Base-by-base conservation (phyloP, 805 yeast species). In the Saturnispora dispora region DNA sequence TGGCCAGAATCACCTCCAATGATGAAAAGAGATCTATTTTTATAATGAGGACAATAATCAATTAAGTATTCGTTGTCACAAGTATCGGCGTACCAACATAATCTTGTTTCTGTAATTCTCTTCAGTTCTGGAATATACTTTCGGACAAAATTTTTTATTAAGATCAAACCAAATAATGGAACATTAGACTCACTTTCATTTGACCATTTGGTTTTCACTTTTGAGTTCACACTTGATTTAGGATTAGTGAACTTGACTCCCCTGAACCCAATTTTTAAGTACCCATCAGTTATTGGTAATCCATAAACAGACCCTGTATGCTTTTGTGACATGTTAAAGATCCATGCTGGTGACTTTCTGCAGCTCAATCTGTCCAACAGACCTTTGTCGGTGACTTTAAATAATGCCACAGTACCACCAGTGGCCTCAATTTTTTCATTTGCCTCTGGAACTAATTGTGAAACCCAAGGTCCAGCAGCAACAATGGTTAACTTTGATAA, bases 1-100 rank as follows among this genome's bases (percentile, higher is more conserved):
- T 70, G 74, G 0, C 72, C 72, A 17, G 71, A 65, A 52, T 70
- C 74, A 41, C 74, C 74, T 30, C 69, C 63, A 23, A 67, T 67
- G 2, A 67, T 68, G 43, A 61, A 62, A 8, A 68, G 56, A 17
- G 65, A 63, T n/a, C 58, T 44, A 9, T 63, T 60, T 9, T 51
- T 53, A 35, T 57, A 60, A 25, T 62, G 47, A 0, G 74, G 74
- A 42, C 62, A 61, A 46, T 60, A 63, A 28, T 67, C 69, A 39
- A 71, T 65, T 22, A 71, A 51, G 47, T 65, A 68, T 46, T 70
- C 68, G 36, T 66, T 63, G 47, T 66, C 68, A 15, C 60, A 53
- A 8, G 69, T 63, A 53, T 69, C 72, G 1, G 69, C 65, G 46
- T 66, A 65, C 73, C 72, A 71, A 51, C 68, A 65, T 4, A 65